Evolutionary conservation across 2,329 filamentous ascomycete species (phyloP).

Genomic region (Metarhizium brunneum): DNA sequence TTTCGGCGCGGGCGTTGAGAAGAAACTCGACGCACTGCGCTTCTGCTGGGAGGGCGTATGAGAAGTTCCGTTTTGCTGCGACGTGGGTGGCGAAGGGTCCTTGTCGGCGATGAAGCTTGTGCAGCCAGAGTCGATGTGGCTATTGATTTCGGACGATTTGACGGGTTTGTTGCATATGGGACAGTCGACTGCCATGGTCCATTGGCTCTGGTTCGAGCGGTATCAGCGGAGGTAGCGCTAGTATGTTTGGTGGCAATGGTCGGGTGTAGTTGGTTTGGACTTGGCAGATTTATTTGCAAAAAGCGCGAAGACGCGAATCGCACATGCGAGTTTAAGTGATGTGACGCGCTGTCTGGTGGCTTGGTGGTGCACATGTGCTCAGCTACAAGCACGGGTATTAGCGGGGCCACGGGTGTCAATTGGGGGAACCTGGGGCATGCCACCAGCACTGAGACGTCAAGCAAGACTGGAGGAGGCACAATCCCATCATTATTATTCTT

Average conservation of each 20-base stretch:
- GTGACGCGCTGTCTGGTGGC: constrained; percentile 5
- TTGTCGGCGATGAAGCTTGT: constrained; percentile 53
- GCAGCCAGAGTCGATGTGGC: constrained; percentile 82
- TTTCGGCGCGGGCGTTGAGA: constrained; percentile 52
- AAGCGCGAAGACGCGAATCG: neutral
- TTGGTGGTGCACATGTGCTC: neutral
- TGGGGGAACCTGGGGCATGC: no score
- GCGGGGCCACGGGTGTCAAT: no score
- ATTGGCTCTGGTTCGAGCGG: neutral
- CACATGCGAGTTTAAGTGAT: neutral
- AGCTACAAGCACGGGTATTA: no score
- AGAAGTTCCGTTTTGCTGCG: constrained; percentile 10
- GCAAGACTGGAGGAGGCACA: no score
- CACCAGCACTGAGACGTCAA: no score
- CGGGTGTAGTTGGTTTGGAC: neutral
- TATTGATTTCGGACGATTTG: constrained; percentile 69
- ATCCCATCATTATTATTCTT: no score
- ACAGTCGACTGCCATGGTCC: constrained; percentile 52
- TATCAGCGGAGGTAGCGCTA: neutral
- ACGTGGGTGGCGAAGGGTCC: constrained; percentile 20
- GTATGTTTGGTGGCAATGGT: no score
- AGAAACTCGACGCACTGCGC: constrained; percentile 48
- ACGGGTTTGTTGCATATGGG: constrained; percentile 73
- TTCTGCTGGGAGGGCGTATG: constrained; percentile 34
- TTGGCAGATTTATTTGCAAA: neutral